Conservation (phyloP, 768 basidiomycete genomes). For the Boletus rufocinnamomeus region DNA sequence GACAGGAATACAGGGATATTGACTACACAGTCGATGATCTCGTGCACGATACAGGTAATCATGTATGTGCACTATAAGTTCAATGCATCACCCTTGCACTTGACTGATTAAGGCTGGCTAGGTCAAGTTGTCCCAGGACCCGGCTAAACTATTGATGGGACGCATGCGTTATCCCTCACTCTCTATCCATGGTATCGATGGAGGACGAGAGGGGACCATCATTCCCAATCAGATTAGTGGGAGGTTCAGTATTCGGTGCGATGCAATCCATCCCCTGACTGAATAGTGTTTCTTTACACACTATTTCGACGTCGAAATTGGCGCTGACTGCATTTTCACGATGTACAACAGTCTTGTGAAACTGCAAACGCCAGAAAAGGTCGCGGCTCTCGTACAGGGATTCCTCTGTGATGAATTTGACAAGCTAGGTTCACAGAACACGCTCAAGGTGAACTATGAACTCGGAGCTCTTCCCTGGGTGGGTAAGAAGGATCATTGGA, state of each 20-base stretch:
- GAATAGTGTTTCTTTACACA: neutral
- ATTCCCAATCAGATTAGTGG: neutral
- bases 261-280: neutral
- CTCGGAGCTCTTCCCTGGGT: slow-evolving; percentile 87
- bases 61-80: neutral
- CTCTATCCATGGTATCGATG: slow-evolving; percentile 5
- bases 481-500: slow-evolving; percentile 79
- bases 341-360: slow-evolving; percentile 60
- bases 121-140: slow-evolving; percentile 6
- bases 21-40: slow-evolving; percentile 2
- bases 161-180: slow-evolving; percentile 5
- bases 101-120: neutral
- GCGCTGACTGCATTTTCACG: neutral
- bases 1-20: neutral
- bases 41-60: neutral
- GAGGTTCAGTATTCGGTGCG: slow-evolving; percentile 8
- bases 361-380: slow-evolving; percentile 70
- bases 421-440: slow-evolving; percentile 80
- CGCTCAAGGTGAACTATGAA: slow-evolving; percentile 58
- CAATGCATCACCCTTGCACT: neutral
- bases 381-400: slow-evolving; percentile 62
- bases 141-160: slow-evolving; percentile 3
- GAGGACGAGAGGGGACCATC: slow-evolving; percentile 4
- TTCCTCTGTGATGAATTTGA: slow-evolving; percentile 76
- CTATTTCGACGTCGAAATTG: neutral